Evolutionary conservation across 345 rosid genomes (phyloP), one percentile per base, ranked within the genome.

Genomic region (Camelina hispida): DNA sequence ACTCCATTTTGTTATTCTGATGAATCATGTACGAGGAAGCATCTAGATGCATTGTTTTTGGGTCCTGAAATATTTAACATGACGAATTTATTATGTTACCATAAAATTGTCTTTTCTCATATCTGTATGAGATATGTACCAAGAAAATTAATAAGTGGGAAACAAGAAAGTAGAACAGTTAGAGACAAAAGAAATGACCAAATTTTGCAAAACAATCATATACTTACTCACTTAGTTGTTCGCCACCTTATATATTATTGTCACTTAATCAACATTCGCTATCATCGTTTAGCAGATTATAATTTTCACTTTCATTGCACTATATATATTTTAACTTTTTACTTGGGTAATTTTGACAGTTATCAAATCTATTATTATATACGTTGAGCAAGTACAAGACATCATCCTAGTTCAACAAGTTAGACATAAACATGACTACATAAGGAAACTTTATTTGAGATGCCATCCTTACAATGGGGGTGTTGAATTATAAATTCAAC

Each of bases 61-160:
- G 56, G 57, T 22, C 32, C 30, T 52, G 9, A 28, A 28, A 28
- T 25, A 25, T 25, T 25, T 25, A 25, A 25, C 28, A 25, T 2
- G 28, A 25, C 28, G 28, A 25, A 25, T 28, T 28, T 28, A 28
- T 28, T 28, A 28, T 28, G 30, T 28, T 28, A 28, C 30, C 30
- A 28, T 28, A 0, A 0, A 4, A 28, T 28, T 4, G 30, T 28
- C 5, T 28, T 28, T 25, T 28, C 3, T 28, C 30, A 28, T 28
- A 28, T 28, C 30, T 28, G 30, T 28, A 5, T n/a, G 40, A n/a
- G 55, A n/a, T 6, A 35, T 35, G 30, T 28, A 13, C 18, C 9
- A 57, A n/a, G 44, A 46, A n/a, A 3, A 28, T 28, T 9, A n/a
- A 10, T 28, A 40, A 46, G 68, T 65, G 69, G 69, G 69, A 47